Percentiles rank a stretch among this genome's conserved stretches.
These are phyloP conservation scores for Diplodia scrobiculata DNA, from an alignment of 2,329 filamentous ascomycete species.

Conservation along the genomic window DNA sequence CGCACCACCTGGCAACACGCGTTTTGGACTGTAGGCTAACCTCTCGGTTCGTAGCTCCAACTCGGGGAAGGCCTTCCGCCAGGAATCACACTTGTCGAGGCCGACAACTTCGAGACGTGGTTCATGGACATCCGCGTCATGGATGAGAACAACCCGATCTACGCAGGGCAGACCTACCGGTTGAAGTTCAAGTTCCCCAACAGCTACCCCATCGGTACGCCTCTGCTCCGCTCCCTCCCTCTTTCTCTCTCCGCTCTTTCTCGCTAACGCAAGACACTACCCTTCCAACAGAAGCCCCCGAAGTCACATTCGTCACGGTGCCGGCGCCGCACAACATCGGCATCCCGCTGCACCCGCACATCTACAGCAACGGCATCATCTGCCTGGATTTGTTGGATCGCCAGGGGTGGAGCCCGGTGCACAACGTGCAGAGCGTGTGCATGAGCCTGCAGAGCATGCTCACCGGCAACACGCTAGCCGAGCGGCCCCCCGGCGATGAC, in stretches of 20 bases:
- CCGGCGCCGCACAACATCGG: conserved; percentile 51
- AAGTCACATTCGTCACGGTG: conserved; percentile 80
- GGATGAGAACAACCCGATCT: conserved; percentile 85
- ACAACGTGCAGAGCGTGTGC: conserved; percentile 94
- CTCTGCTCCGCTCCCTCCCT: not conserved
- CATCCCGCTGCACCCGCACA: conserved; percentile 94
- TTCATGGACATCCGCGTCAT: conserved; percentile 87
- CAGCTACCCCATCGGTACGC: conserved; percentile 84
- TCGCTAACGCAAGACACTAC: not conserved
- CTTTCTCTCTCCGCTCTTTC: not conserved
- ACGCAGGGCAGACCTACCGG: conserved; percentile 75
- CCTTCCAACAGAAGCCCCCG: conserved; percentile 72
- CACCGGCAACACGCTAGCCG: conserved; percentile 88
- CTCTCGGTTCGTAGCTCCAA: conserved; percentile 39
- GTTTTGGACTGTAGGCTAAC: not conserved
- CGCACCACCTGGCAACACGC: not conserved
- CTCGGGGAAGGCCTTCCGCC: conserved; percentile 62
- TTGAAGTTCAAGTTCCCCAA: conserved; percentile 83
- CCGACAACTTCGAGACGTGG: conserved; percentile 87
- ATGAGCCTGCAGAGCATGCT: conserved; percentile 99
- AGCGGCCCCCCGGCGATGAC: conserved; percentile 85
- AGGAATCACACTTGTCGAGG: conserved; percentile 75
- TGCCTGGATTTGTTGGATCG: conserved; percentile 88
- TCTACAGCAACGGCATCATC: conserved; percentile 98
- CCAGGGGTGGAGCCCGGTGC: conserved; percentile 92